A percentile compares a stretch with the other conserved stretches of the same genome.
These are phyloP conservation scores for Phellinidium pouzarii DNA, from an alignment of 1,284 basidiomycete species.

Conservation along the genomic window DNA sequence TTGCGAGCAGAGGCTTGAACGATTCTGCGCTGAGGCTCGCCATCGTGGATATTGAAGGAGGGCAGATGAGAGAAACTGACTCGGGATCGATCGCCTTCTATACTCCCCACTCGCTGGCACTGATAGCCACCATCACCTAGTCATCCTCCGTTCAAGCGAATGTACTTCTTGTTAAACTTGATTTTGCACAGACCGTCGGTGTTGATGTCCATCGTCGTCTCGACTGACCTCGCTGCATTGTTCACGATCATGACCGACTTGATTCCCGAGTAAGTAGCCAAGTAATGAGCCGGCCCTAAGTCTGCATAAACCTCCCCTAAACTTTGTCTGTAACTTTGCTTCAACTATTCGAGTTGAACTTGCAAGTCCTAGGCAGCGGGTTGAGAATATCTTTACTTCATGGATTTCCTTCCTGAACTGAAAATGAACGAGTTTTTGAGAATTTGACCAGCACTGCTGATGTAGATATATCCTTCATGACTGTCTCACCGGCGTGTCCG, in stretches of 20 bases:
- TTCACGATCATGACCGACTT: neutral
- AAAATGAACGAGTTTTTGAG: too few relatives aligned
- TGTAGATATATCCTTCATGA: too few relatives aligned
- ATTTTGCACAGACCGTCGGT: constrained; percentile 1
- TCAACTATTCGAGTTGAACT: too few relatives aligned
- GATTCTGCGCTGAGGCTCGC: constrained; percentile 34
- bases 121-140: neutral
- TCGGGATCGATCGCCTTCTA: neutral
- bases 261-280: neutral
- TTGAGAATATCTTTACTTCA: too few relatives aligned
- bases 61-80: neutral
- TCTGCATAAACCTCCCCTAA: too few relatives aligned
- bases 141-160: neutral
- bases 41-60: neutral
- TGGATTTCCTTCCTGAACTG: too few relatives aligned
- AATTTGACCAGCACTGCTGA: too few relatives aligned
- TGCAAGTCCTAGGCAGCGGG: too few relatives aligned
- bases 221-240: neutral
- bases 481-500: too few relatives aligned
- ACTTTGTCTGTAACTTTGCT: too few relatives aligned
- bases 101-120: neutral
- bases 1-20: constrained; percentile 72
- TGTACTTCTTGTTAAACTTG: neutral
- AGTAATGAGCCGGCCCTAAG: neutral
- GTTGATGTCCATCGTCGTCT: constrained; percentile 2